Base-by-base conservation (phyloP, 2,329 filamentous ascomycete genomes). In the Alternaria sp. region DNA sequence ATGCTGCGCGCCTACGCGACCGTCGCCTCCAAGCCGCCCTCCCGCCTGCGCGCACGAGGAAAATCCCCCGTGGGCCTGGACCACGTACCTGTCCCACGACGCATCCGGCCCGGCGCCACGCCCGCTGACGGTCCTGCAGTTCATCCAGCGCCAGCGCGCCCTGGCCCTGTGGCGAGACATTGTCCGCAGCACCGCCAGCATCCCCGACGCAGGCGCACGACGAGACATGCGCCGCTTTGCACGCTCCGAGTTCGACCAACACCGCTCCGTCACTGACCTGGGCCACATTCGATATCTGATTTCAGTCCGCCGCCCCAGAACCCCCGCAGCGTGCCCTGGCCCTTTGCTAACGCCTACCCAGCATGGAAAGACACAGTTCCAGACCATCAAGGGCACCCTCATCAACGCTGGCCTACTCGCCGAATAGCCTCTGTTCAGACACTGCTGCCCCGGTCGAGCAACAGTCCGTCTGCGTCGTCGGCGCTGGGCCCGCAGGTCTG, bases 291-390 rank as follows among this genome's bases (percentile, higher is more conserved):
- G 83, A 47, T 85, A 85, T 62, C 69, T 85, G 49, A 80, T 84
- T 19, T 84, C 83, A 8, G 81, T 83, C 74, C 61, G 77, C 52
- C 26, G 6, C 28, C 13, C 44, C 21, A 10, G n/a, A 19, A 40
- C 19, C 15, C 36, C 46, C 44, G 28, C 40, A 30, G 17, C 47
- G 19, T 21, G 5, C 9, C 46, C 12, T 4, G 12, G n/a, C 36
- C 30, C 5, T 28, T 59, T 32, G 60, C 66, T 66, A 36, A 63
- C 57, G 15, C 40, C 15, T 25, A 0, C 19, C 11, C 59, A 83
- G 78, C 82, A 78, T 17, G 84, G 84, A 13, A 85, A 84, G 73
- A 85, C 83, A 12, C 81, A 86, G 65, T 82, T 85, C 36, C 83
- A 85, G 65, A 77, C 79, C 13, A 84, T 86, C 82, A 82, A 79